phyloP scores from a whole-genome alignment of 768 basidiomycete species.

The Baorangia bicolor region DNA sequence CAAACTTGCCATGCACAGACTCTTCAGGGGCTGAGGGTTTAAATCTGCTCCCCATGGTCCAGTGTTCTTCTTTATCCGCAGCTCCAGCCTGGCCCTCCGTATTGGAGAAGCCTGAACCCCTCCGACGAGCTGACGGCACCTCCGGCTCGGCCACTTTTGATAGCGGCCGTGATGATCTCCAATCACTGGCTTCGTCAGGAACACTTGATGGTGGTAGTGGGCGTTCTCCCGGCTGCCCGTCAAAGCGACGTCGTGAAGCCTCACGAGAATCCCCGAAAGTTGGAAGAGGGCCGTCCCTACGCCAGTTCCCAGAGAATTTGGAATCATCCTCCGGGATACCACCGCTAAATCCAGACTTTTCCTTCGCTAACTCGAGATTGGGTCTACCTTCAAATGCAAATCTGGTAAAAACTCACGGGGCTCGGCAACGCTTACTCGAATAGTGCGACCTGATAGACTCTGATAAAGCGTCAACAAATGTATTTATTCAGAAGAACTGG shows the following conservation, averaged over 20 bases:
- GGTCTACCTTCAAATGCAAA: conserved; percentile 3
- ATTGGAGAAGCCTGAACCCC: conserved; percentile 54
- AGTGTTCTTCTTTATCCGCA: conserved; percentile 79
- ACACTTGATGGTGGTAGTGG: conserved; percentile 45
- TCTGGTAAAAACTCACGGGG: conserved; percentile 65
- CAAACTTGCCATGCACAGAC: conserved; percentile 41
- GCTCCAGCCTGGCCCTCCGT: conserved; percentile 43
- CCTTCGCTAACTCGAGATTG: conserved; percentile 59
- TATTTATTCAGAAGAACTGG: neutral
- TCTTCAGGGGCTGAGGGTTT: conserved; percentile 48
- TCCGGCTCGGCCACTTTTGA: conserved; percentile 47
- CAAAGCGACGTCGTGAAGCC: conserved; percentile 62
- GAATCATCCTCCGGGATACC: conserved; percentile 60
- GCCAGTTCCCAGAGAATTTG: conserved; percentile 84
- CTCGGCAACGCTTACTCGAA: conserved; percentile 94
- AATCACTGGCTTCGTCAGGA: conserved; percentile 65
- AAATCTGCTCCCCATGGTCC: conserved; percentile 76
- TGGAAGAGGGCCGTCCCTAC: conserved; percentile 84
- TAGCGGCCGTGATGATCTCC: conserved; percentile 59
- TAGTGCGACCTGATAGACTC: conserved; percentile 72
- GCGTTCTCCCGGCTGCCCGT: conserved; percentile 48
- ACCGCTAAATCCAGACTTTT: conserved; percentile 58
- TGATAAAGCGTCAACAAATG: conserved; percentile 28
- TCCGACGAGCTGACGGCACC: conserved; percentile 49
- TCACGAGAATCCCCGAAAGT: conserved; percentile 62